A percentile compares a stretch with the other conserved stretches of the same genome.
Conservation (phyloP, 2,329 filamentous ascomycete genomes). For the Claviceps digitariae region DNA sequence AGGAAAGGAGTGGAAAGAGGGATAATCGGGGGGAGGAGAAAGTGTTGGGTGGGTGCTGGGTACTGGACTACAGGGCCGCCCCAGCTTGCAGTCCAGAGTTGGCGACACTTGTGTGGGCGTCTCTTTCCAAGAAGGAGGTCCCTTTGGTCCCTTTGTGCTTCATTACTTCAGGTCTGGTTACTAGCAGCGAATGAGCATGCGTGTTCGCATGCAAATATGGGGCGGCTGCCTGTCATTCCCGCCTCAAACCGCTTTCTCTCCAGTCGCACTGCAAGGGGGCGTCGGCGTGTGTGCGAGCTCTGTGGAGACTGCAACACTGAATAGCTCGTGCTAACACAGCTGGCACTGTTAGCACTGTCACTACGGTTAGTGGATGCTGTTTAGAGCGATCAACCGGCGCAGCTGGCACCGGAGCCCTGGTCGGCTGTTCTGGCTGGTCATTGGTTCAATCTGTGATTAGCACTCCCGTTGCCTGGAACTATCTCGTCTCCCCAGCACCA, state of each 20-base stretch:
- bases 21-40: slow-evolving; percentile 8
- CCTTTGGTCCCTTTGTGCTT: background rate
- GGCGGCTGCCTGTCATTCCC: background rate
- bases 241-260: too few species aligned
- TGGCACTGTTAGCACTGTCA: background rate
- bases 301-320: too few species aligned
- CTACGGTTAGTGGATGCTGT: too few species aligned
- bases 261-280: background rate
- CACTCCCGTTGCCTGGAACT: background rate
- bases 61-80: background rate
- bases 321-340: too few species aligned
- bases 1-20: slow-evolving; percentile 14
- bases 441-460: background rate
- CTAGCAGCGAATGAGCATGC: background rate
- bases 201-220: background rate
- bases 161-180: background rate
- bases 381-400: background rate
- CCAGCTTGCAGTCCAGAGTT: background rate
- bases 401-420: background rate
- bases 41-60: slow-evolving; percentile 8
- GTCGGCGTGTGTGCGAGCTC: too few species aligned
- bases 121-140: too few species aligned
- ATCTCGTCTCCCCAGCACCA: background rate
- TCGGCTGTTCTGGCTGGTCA: background rate
- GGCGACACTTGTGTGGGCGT: too few species aligned